Base-by-base conservation (phyloP, 768 basidiomycete genomes). In the Cantharellus anzutake region DNA sequence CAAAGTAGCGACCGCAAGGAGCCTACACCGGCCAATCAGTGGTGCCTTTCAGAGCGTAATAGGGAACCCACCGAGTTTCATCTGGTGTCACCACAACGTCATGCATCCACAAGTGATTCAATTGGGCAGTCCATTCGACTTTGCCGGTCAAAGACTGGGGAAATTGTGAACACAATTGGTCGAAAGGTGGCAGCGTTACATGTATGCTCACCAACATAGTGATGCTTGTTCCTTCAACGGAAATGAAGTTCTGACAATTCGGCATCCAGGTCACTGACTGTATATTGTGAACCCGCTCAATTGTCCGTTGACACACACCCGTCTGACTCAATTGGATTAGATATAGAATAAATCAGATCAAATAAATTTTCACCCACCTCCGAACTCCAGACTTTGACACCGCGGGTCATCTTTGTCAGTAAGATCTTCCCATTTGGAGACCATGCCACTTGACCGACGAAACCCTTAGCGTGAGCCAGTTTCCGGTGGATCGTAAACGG, bases 391-490 rank as follows among this genome's bases (percentile, higher is more conserved):
- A 86, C 72, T 69, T 84, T 85, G 62, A 86, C 74, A 5, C 78
- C 80, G 59, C 79, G 74, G 48, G 71, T 72, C 55, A 83, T 73
- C 69, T 83, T 84, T 2, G 83, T 84, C 5, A 87, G 68, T 4
- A 87, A 71, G 55, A 74, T 68, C 56, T 74, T 74, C 14, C 84
- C 83, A 41, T 73, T 75, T 0, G 83, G 83, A 14, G 83, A 83
- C 82, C 84, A 87, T 39, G 82, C 83, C 40, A 86, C 84, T 69
- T 85, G 84, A 41, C 80, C 78, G 40, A 84, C 80, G 68, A 86
- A 84, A n/a, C 57, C 82, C 62, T 78, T 75, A 3, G 80, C 72
- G 65, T 86, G 83, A 0, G 80, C 80, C 20, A 86, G 74, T 14
- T 78, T 75, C 48, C 81, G 77, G 65, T 84, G 82, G 2, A 74